Evolutionary conservation across 2,329 filamentous ascomycete genomes (phyloP).

Genomic region (Byssothecium circinans): DNA sequence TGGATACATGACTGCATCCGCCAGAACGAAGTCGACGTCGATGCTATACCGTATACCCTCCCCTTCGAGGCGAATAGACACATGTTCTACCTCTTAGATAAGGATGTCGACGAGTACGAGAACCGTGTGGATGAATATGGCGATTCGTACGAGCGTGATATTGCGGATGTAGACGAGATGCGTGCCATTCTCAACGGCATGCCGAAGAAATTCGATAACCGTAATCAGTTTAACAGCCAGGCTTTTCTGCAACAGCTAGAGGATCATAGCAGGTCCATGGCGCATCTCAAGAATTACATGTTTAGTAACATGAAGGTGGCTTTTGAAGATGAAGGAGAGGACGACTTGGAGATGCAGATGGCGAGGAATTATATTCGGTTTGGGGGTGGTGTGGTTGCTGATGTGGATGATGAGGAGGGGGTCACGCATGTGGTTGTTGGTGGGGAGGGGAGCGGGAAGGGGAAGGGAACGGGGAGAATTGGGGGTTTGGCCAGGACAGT

Average conservation of each 20-base stretch:
- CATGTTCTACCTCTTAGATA: slow-evolving; percentile 68
- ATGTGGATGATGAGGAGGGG: slow-evolving; percentile 53
- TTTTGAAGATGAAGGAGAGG: slow-evolving; percentile 16
- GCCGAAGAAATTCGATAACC: slow-evolving; percentile 25
- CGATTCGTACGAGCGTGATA: slow-evolving; percentile 79
- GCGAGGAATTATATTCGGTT: slow-evolving; percentile 66
- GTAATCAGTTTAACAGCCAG: slow-evolving; percentile 18
- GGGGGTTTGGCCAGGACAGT: slow-evolving; percentile 69
- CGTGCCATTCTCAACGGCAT: slow-evolving; percentile 45
- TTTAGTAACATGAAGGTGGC: slow-evolving; percentile 30
- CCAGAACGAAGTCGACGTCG: slow-evolving; percentile 57
- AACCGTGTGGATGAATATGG: slow-evolving; percentile 73
- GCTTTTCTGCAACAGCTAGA: slow-evolving; percentile 31
- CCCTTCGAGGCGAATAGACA: slow-evolving; percentile 68
- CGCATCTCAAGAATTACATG: slow-evolving; percentile 33
- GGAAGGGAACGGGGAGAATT: slow-evolving; percentile 45
- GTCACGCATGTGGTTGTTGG: slow-evolving; percentile 63
- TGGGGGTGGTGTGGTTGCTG: slow-evolving; percentile 63
- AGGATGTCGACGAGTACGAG: slow-evolving; percentile 57
- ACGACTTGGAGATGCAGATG: slow-evolving; percentile 36
- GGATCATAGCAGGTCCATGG: slow-evolving; percentile 26
- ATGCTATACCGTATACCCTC: slow-evolving; percentile 61
- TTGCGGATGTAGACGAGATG: slow-evolving; percentile 64
- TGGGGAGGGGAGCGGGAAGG: slow-evolving; percentile 13
- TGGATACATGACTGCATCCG: slow-evolving; percentile 85